Evolutionary conservation across 2,329 filamentous ascomycete genomes (phyloP).

Genomic region (Sporothrix humicola): DNA sequence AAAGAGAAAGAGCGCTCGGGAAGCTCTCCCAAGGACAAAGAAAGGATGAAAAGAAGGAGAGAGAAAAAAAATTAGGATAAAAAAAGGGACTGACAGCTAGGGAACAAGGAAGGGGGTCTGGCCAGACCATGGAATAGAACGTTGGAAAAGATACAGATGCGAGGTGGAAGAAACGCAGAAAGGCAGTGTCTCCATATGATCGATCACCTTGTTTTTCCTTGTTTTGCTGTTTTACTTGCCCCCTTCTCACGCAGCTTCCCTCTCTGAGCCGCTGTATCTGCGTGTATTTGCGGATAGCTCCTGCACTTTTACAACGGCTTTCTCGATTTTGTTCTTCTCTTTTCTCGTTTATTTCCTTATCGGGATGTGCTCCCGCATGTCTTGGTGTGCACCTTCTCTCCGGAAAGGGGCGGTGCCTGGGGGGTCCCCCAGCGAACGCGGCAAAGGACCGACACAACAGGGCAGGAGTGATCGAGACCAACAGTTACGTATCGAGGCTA

Average conservation of each 20-base stretch:
- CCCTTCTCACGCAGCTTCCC: slow-evolving; percentile 19
- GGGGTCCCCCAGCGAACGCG: slow-evolving; percentile 6
- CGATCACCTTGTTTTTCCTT: slow-evolving; percentile 36
- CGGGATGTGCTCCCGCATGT: slow-evolving; percentile 23
- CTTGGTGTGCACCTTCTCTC: slow-evolving; percentile 17
- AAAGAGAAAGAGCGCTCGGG: not conserved
- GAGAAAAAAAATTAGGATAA: not conserved
- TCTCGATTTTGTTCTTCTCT: slow-evolving; percentile 30
- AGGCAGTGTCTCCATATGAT: slow-evolving; percentile 24
- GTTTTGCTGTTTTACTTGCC: slow-evolving; percentile 28
- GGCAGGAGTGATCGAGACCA: slow-evolving; percentile 4
- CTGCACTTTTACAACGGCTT: slow-evolving; percentile 26
- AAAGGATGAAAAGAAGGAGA: not conserved
- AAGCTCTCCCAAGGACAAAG: not conserved
- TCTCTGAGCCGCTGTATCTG: not conserved
- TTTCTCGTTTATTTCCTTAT: slow-evolving; percentile 30
- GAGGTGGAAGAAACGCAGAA: not conserved
- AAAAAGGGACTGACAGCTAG: not conserved
- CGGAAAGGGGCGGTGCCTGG: slow-evolving; percentile 15
- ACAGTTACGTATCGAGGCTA: not conserved
- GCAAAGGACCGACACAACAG: not conserved
- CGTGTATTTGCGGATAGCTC: not conserved
- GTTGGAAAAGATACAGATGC: not conserved
- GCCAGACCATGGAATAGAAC: slow-evolving; percentile 21
- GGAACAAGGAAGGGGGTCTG: slow-evolving; percentile 13